Conservation (phyloP, 805 yeast genomes). For the Saturnispora besseyi region DNA sequence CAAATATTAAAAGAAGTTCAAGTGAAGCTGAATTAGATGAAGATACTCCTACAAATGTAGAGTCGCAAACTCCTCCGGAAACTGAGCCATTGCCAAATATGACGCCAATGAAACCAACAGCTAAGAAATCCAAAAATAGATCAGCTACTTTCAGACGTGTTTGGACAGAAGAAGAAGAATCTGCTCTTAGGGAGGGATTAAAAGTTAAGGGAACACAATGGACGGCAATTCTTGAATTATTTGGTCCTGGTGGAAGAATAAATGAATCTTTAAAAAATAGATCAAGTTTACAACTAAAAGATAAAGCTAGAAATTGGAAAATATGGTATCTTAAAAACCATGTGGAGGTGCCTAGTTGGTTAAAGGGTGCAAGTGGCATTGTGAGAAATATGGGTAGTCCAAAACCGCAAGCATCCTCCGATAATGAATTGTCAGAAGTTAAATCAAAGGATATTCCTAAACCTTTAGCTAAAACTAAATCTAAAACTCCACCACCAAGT, state of each 20-base stretch:
- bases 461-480: slow-evolving; percentile 1
- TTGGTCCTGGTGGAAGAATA: slow-evolving; percentile 88
- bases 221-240: slow-evolving; percentile 82
- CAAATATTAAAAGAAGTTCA: not conserved
- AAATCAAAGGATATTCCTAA: not conserved
- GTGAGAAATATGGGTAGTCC: slow-evolving; percentile 30
- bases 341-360: slow-evolving; percentile 68
- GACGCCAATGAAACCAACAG: slow-evolving; percentile 3
- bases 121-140: slow-evolving; percentile 15
- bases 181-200: slow-evolving; percentile 71
- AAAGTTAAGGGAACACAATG: slow-evolving; percentile 86
- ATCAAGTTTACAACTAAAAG: slow-evolving; percentile 87
- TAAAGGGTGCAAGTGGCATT: slow-evolving; percentile 83
- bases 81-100: not conserved
- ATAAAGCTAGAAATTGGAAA: slow-evolving; percentile 95
- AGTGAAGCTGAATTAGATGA: slow-evolving; percentile 4
- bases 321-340: slow-evolving; percentile 72
- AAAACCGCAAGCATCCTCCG: not conserved
- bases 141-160: slow-evolving; percentile 43
- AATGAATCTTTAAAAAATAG: slow-evolving; percentile 80
- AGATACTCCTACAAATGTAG: not conserved
- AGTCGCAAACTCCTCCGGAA: not conserved
- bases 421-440: not conserved
- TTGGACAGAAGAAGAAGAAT: slow-evolving; percentile 88
- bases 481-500: not conserved